Conservation (phyloP, 2,329 filamentous ascomycete genomes). For the Plectosphaerella sp. region DNA sequence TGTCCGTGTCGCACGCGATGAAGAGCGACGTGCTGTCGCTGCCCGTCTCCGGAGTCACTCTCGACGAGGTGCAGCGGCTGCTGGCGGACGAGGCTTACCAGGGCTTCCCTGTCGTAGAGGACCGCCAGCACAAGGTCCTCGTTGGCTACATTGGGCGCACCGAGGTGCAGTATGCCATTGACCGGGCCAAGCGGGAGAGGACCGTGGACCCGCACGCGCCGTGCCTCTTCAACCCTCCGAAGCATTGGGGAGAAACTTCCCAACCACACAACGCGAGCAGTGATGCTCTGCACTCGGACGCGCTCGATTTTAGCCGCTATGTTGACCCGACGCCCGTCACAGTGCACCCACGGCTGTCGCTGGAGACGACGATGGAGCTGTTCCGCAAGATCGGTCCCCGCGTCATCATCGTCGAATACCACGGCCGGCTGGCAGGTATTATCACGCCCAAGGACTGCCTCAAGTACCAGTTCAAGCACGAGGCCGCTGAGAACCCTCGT, state of each 20-base stretch:
- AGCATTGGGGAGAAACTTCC: slow-evolving; percentile 10
- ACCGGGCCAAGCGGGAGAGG: slow-evolving; percentile 69
- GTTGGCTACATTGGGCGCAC: slow-evolving; percentile 91
- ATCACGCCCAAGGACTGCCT: slow-evolving; percentile 97
- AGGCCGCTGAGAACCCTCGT: slow-evolving; percentile 73
- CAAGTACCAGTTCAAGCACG: slow-evolving; percentile 95
- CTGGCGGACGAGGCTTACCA: slow-evolving; percentile 78
- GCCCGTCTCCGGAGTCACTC: slow-evolving; percentile 66
- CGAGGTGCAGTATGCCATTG: slow-evolving; percentile 86
- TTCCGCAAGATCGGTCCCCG: slow-evolving; percentile 97
- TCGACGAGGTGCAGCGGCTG: slow-evolving; percentile 73
- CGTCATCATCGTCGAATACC: slow-evolving; percentile 88
- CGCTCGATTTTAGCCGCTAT: slow-evolving; percentile 78
- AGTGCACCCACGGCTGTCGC: slow-evolving; percentile 82
- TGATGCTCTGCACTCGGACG: slow-evolving; percentile 50
- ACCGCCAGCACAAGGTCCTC: slow-evolving; percentile 63
- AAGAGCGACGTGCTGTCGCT: slow-evolving; percentile 70
- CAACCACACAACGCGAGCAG: slow-evolving; percentile 26
- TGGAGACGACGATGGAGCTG: slow-evolving; percentile 97
- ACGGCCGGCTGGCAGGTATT: slow-evolving; percentile 75
- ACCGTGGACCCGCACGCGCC: slow-evolving; percentile 61
- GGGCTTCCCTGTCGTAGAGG: slow-evolving; percentile 88
- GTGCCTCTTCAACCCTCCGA: slow-evolving; percentile 61
- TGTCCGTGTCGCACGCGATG: slow-evolving; percentile 90
- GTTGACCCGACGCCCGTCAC: slow-evolving; percentile 86